Conservation (phyloP, 495 filamentous ascomycete genomes). For the Penicillium parvum region DNA sequence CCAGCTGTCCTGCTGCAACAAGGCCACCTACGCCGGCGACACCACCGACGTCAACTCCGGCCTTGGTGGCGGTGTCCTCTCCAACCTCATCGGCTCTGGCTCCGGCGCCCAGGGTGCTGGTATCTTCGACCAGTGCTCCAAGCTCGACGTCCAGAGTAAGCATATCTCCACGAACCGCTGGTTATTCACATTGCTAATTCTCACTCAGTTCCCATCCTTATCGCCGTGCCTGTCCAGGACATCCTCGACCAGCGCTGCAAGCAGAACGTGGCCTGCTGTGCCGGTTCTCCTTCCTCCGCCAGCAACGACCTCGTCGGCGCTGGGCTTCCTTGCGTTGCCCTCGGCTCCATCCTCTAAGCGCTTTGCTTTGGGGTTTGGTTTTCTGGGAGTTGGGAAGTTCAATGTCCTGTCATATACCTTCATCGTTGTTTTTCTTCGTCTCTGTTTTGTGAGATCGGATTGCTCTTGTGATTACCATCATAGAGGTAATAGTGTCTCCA, state of each 20-base stretch:
- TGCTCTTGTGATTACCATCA: constrained; percentile 7
- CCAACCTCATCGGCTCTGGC: constrained; percentile 30
- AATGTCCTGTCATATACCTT: constrained; percentile 16
- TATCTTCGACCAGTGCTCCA: constrained; percentile 39
- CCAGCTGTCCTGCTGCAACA: constrained; percentile 48
- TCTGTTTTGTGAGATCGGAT: constrained; percentile 13
- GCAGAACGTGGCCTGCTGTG: constrained; percentile 52
- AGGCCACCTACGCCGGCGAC: constrained; percentile 43
- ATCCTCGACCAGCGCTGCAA: constrained; percentile 48
- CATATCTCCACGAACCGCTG: not conserved
- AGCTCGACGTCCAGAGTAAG: constrained; percentile 29
- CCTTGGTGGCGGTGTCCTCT: constrained; percentile 24
- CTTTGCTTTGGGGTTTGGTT: constrained; percentile 2
- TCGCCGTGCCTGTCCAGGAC: constrained; percentile 36
- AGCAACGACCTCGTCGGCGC: constrained; percentile 39
- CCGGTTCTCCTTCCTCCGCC: constrained; percentile 36
- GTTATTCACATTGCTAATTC: constrained; percentile 9
- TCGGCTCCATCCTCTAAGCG: constrained; percentile 48
- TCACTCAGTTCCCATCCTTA: constrained; percentile 22
- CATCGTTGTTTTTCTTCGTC: constrained; percentile 11
- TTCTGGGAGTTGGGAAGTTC: constrained; percentile 1
- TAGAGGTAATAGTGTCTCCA: constrained; percentile 9
- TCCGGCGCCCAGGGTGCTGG: constrained; percentile 34
- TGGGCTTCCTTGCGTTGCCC: constrained; percentile 46
- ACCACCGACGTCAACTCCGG: constrained; percentile 29